Base-by-base conservation (phyloP, 495 filamentous ascomycete species). In the Penicillium taxi region DNA sequence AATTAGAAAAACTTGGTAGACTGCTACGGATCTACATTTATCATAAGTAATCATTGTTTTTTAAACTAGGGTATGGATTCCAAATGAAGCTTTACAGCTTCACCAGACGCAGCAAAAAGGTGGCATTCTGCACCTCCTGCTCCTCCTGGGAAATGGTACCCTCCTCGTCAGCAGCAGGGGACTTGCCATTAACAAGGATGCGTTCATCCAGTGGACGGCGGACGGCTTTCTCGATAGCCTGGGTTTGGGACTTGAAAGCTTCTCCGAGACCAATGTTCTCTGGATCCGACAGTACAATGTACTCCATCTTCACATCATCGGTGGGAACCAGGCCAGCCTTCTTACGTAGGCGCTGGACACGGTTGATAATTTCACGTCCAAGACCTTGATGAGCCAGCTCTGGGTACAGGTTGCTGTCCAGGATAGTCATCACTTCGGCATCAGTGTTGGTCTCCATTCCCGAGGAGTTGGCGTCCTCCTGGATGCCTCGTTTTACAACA, bases 281-380 rank as follows among this genome's bases (percentile, higher is more conserved):
- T 0, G 86, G 83, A 59, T 94, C 86, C 2, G 68, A 70, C 7
- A 87, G 65, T 7, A 91, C 72, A 23, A 68, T 67, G 58, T 90
- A 91, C 50, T 85, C 80, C 80, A 93, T 87, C 61, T 78, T 81
- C 21, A 93, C 76, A 53, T 91, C 86, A 51, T 93, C 86, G 2
- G 84, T 93, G 12, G 85, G 69, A 7, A 82, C 70, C 29, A 93
- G 61, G 4, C 84, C 84, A 6, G 84, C 85, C 63, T 84, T 82
- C 67, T 93, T 93, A 20, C 86, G 75, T 16, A 90, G 64, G 40
- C 78, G 65, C 62, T 93, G 86, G 18, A 91, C 75, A 21, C 86
- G 76, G 55, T 87, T 89, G 60, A 93, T 74, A 47, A 93, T 78
- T 58, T 91, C 86, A 51, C 86, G 70, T 13, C 81, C 84, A 32